Conservation (phyloP, 345 rosid species). For the Eucalyptus marginata region DNA sequence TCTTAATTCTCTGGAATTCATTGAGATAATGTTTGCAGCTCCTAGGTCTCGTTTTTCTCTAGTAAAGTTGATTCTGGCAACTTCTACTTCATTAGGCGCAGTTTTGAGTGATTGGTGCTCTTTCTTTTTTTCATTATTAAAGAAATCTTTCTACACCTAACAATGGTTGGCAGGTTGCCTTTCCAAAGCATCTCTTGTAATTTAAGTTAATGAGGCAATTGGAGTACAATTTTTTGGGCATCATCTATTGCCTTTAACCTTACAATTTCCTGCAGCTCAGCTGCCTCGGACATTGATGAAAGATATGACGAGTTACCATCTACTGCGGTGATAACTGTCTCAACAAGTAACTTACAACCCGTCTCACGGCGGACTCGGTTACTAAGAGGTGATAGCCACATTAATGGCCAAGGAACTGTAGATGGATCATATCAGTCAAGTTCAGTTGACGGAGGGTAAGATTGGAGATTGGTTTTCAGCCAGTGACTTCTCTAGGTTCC, state of each 20-base stretch:
- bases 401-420: slow-evolving; percentile 38
- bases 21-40: background rate
- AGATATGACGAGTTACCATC: slow-evolving; percentile 89
- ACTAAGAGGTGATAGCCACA: slow-evolving; percentile 67
- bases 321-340: slow-evolving; percentile 58
- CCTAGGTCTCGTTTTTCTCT: background rate
- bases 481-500: background rate
- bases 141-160: background rate
- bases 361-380: slow-evolving; percentile 86
- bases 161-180: background rate
- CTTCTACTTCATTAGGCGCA: background rate
- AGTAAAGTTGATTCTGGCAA: background rate
- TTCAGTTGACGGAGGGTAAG: slow-evolving; percentile 74
- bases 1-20: background rate
- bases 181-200: background rate
- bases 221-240: background rate
- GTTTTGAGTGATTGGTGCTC: background rate
- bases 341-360: slow-evolving; percentile 62
- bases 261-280: slow-evolving; percentile 57
- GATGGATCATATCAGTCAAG: slow-evolving; percentile 63
- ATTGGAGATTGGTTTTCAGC: background rate
- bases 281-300: slow-evolving; percentile 62
- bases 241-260: slow-evolving; percentile 11
- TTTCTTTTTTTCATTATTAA: background rate
- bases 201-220: background rate